These are phyloP conservation scores for Zygotorulaspora florentina DNA, from an alignment of 805 yeast genomes.

Conservation along the genomic window DNA sequence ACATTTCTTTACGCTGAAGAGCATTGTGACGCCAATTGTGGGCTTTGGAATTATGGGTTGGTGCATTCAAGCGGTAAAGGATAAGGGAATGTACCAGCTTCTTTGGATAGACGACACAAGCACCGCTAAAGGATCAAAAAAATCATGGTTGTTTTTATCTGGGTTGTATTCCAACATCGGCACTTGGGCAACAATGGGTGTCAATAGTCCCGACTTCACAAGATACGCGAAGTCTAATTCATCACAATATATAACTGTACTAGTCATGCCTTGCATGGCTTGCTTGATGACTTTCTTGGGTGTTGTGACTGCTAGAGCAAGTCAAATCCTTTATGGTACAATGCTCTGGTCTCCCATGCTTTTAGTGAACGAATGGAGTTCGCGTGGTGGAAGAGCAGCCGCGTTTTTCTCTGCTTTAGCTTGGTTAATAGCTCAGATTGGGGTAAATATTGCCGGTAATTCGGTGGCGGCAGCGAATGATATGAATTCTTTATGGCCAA, in stretches of 20 bases:
- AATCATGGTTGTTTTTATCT: conserved; percentile 26
- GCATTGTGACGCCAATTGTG: conserved; percentile 31
- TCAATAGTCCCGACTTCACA: conserved; percentile 39
- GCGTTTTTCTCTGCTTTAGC: conserved; percentile 55
- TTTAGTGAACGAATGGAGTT: conserved; percentile 31
- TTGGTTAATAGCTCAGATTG: conserved; percentile 59
- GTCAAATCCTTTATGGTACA: conserved; percentile 31
- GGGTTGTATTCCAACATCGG: conserved; percentile 34
- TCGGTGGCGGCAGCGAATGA: conserved; percentile 50
- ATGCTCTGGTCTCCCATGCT: conserved; percentile 37
- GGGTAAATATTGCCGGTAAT: conserved; percentile 62
- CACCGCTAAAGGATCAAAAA: conserved; percentile 20
- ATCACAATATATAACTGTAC: conserved; percentile 33
- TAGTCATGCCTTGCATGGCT: conserved; percentile 26
- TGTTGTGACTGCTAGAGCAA: conserved; percentile 35
- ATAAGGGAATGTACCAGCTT: conserved; percentile 21
- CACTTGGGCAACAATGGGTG: conserved; percentile 37
- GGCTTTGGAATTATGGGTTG: conserved; percentile 35
- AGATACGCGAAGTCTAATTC: conserved; percentile 35
- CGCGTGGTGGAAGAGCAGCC: conserved; percentile 53
- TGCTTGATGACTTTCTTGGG: conserved; percentile 33
- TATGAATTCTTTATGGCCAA: conserved; percentile 46
- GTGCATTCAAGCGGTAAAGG: conserved; percentile 30
- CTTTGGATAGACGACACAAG: conserved; percentile 6
- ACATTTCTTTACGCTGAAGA: conserved; percentile 35